phyloP scores from a whole-genome alignment of 1,284 basidiomycete genomes.

The Trametes sp. region DNA sequence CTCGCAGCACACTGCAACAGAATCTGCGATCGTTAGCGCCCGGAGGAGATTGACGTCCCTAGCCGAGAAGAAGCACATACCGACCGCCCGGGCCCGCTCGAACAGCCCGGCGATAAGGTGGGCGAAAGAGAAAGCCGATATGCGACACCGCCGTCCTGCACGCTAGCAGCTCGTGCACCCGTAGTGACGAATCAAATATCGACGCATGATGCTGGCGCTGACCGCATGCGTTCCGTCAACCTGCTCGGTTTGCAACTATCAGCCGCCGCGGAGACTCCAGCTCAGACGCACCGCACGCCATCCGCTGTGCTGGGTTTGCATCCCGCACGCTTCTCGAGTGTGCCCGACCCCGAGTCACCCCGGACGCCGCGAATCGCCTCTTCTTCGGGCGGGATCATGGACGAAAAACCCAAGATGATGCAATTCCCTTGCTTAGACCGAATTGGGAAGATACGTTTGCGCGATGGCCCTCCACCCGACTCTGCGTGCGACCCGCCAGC shows the following conservation, averaged over 20 bases:
- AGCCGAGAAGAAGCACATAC: slow-evolving; percentile 10
- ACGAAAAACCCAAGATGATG: slow-evolving; percentile 3
- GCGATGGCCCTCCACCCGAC: background rate
- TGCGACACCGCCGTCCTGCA: slow-evolving; percentile 4
- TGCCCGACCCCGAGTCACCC: slow-evolving; percentile 3
- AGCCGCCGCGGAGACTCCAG: background rate
- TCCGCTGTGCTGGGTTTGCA: background rate
- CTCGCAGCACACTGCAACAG: slow-evolving; percentile 1
- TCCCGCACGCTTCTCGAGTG: background rate
- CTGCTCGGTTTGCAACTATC: slow-evolving; percentile 1
- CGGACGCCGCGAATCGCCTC: background rate
- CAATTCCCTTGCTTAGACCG: background rate
- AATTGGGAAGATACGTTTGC: background rate
- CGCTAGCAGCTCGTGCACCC: background rate
- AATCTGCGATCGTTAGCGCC: slow-evolving; percentile 12
- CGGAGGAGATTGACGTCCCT: slow-evolving; percentile 10
- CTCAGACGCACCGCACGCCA: background rate
- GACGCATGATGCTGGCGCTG: slow-evolving; percentile 20
- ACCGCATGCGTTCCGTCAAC: slow-evolving; percentile 13
- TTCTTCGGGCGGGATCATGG: background rate
- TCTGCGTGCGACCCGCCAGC: slow-evolving; percentile 9
- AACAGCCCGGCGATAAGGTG: slow-evolving; percentile 29
- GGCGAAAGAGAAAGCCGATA: slow-evolving; percentile 11
- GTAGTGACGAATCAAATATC: slow-evolving; percentile 16
- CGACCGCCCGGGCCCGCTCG: slow-evolving; percentile 8